phyloP scores from a whole-genome alignment of 768 basidiomycete species.

The Leccinum disarticulatum region DNA sequence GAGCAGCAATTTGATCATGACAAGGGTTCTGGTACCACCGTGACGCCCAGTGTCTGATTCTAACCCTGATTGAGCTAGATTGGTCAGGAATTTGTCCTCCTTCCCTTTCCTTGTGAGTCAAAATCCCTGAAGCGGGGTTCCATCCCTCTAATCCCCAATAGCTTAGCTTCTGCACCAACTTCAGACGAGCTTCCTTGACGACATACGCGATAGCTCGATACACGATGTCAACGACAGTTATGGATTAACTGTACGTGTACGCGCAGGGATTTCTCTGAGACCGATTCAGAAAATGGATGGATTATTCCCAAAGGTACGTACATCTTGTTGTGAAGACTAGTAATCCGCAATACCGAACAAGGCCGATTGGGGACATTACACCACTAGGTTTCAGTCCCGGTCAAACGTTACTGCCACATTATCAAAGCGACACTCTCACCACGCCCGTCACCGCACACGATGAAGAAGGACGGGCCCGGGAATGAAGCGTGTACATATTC shows the following conservation, averaged over 20 bases:
- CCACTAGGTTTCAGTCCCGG: background rate
- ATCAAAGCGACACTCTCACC: background rate
- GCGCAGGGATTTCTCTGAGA: background rate
- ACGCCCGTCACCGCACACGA: background rate
- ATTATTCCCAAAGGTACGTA: background rate
- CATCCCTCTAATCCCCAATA: background rate
- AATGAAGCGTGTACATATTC: conserved; percentile 7
- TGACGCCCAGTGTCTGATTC: background rate
- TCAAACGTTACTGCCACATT: conserved; percentile 1
- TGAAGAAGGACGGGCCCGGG: background rate
- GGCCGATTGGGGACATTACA: background rate
- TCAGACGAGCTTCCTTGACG: background rate
- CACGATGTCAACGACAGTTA: background rate
- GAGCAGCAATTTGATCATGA: background rate
- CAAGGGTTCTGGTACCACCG: conserved; percentile 2
- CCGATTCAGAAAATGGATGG: background rate
- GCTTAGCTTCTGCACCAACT: background rate
- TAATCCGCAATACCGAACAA: background rate
- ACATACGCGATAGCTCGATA: conserved; percentile 3
- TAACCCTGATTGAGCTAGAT: conserved; percentile 9
- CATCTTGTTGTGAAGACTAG: background rate
- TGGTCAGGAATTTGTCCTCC: background rate
- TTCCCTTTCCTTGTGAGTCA: background rate
- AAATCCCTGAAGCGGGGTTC: background rate
- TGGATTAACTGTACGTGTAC: conserved; percentile 13